phyloP scores from a whole-genome alignment of 1,139 yeast species.

The Hyphopichia khmerensis region DNA sequence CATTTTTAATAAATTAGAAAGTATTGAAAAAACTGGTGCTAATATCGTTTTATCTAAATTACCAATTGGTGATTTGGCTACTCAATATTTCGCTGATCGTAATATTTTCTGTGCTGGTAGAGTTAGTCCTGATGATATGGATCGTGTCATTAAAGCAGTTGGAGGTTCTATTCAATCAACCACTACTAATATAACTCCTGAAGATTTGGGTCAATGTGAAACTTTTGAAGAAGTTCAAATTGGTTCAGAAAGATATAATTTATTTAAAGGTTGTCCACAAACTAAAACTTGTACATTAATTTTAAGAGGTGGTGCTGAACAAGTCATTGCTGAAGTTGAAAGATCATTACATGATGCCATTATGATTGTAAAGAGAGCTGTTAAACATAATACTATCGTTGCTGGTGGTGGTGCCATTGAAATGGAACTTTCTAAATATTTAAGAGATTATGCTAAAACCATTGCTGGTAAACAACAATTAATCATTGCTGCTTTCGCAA shows the following conservation, averaged over 20 bases:
- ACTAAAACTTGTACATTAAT: constrained; percentile 92
- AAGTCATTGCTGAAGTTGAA: constrained; percentile 97
- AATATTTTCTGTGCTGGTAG: constrained; percentile 97
- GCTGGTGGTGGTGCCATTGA: constrained; percentile 99
- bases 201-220: constrained; percentile 84
- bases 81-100: constrained; percentile 96
- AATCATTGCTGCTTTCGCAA: constrained; percentile 87
- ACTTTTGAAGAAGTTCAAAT: constrained; percentile 89
- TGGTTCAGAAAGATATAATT: constrained; percentile 91
- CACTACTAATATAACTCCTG: constrained; percentile 65
- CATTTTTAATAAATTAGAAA: constrained; percentile 80
- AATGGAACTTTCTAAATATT: constrained; percentile 89
- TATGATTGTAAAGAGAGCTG: constrained; percentile 95
- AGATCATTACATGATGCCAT: constrained; percentile 97
- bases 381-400: constrained; percentile 80
- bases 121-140: constrained; percentile 85
- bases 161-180: constrained; percentile 93
- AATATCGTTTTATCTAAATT: constrained; percentile 88
- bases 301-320: constrained; percentile 97
- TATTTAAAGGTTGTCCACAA: constrained; percentile 89
- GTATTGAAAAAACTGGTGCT: constrained; percentile 83
- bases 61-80: constrained; percentile 97
- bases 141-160: constrained; percentile 88
- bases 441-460: constrained; percentile 82
- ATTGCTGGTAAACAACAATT: constrained; percentile 96